These are phyloP conservation scores for Talaromyces borbonicus DNA, from an alignment of 495 filamentous ascomycete species.

Conservation along the genomic window DNA sequence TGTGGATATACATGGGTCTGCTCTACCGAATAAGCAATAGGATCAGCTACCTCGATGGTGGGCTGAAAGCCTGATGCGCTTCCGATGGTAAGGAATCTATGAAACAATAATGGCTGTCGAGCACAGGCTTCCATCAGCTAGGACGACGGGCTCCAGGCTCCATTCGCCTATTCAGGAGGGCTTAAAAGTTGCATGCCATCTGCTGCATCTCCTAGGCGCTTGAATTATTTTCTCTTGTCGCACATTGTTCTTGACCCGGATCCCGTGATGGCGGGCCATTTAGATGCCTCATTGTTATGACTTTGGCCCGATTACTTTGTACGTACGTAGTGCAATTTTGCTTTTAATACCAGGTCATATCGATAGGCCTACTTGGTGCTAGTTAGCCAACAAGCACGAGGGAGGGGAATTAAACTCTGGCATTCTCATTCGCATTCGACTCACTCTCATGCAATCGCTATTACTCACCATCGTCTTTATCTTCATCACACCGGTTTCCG, in stretches of 20 bases:
- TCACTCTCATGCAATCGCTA: background rate
- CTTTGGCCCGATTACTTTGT: background rate
- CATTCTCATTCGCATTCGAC: background rate
- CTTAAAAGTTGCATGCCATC: too few species aligned
- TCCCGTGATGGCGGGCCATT: background rate
- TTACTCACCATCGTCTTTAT: background rate
- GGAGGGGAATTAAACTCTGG: background rate
- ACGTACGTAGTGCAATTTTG: background rate
- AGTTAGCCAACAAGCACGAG: background rate
- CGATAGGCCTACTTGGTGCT: background rate
- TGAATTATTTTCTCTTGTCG: background rate
- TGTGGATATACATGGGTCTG: background rate
- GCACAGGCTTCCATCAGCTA: too few species aligned
- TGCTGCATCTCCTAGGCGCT: background rate
- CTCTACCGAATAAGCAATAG: background rate
- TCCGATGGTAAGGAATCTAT: too few species aligned
- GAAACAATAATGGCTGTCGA: too few species aligned
- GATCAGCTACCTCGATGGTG: background rate
- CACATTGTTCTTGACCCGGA: constrained; percentile 4
- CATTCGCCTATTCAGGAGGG: too few species aligned
- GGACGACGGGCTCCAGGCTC: too few species aligned
- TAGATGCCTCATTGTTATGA: background rate
- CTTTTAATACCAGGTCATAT: background rate
- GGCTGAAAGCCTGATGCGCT: too few species aligned
- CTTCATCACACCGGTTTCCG: too few species aligned